Base-by-base conservation (phyloP, 495 filamentous ascomycete genomes). In the Recurvomyces mirabilis region DNA sequence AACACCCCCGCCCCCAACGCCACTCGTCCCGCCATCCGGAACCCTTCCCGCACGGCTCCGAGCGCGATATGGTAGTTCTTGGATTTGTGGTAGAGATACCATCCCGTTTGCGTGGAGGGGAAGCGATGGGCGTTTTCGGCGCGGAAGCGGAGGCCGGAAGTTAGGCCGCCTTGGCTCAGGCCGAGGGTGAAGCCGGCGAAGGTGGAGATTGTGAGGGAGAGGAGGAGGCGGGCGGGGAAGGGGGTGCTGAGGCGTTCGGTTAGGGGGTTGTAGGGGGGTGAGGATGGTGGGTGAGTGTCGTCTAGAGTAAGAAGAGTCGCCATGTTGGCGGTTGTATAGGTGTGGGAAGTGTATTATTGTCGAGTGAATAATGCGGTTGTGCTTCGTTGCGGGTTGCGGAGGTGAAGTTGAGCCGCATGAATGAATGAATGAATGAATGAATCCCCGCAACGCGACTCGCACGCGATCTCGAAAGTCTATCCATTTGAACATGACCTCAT, bases 11-110 rank as follows among this genome's bases (percentile, higher is more conserved):
- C 68, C 82, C 85, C 75, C 38, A 76, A 64, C 13, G 69, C 72
- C 12, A 93, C 59, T 55, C 73, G 81, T n/a, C 62, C 57, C 4
- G 82, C 89, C 73, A 87, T 80, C 54, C 74, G 79, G 30, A 83
- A 41, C 0, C 85, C 93, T 57, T 87, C 84, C 50, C 72, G 74
- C 11, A 88, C 62, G 0, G 80, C 91, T 2, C 82, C 84, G 10
- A 79, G 70, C 37, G 80, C 72, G 5, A 79, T 65, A 44, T 83
- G 74, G 65, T 96, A 95, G 60, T 94, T 95, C 65, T 96, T 96
- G 55, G 76, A 84, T 64, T 94, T 95, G 64, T 96, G 93, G 60
- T 98, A 98, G 21, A 95, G 75, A 59, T 86, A 98, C 91, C 91
- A 98, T 22, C 86, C 91, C 6, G 74, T 74, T 18, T 80, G 75